These are phyloP conservation scores for Paraurostyla sp. DNA, from an alignment of 73 alveolate species.

Conservation along the genomic window DNA sequence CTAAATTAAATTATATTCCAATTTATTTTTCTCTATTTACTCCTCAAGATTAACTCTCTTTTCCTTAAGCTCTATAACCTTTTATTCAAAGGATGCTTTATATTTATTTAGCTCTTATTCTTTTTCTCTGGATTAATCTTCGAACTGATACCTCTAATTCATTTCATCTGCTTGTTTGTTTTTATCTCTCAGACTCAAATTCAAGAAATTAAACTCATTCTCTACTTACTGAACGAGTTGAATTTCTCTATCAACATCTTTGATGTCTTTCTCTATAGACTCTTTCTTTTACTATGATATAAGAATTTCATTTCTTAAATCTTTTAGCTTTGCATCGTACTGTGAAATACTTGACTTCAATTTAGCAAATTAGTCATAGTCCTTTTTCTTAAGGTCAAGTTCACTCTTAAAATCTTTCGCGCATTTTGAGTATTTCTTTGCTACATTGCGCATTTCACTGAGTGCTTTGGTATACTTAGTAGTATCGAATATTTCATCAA, in stretches of 20 bases:
- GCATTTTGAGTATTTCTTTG: constrained; percentile 82
- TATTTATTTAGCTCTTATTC: too few species aligned
- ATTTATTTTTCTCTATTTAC: background rate
- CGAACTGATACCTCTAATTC: constrained; percentile 19
- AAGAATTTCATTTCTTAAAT: constrained; percentile 68
- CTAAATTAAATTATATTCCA: background rate
- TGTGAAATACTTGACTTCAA: constrained; percentile 72
- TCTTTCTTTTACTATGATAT: constrained; percentile 73
- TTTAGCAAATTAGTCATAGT: constrained; percentile 83
- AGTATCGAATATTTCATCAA: constrained; percentile 98
- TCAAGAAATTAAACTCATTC: constrained; percentile 66
- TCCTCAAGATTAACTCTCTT: background rate
- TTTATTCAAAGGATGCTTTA: background rate
- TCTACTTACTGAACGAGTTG: constrained; percentile 55
- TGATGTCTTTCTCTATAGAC: constrained; percentile 70
- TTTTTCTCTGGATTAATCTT: background rate
- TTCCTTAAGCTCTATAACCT: constrained; percentile 30
- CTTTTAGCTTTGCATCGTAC: constrained; percentile 71
- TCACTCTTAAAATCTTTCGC: constrained; percentile 83
- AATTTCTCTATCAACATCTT: constrained; percentile 74
- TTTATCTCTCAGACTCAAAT: constrained; percentile 18
- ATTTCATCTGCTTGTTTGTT: background rate
- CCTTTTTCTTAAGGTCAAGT: constrained; percentile 86
- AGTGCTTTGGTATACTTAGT: constrained; percentile 92
- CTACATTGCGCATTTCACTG: constrained; percentile 80